phyloP scores from a whole-genome alignment of 1,139 yeast genomes.

The Yamadazyma triangularis region DNA sequence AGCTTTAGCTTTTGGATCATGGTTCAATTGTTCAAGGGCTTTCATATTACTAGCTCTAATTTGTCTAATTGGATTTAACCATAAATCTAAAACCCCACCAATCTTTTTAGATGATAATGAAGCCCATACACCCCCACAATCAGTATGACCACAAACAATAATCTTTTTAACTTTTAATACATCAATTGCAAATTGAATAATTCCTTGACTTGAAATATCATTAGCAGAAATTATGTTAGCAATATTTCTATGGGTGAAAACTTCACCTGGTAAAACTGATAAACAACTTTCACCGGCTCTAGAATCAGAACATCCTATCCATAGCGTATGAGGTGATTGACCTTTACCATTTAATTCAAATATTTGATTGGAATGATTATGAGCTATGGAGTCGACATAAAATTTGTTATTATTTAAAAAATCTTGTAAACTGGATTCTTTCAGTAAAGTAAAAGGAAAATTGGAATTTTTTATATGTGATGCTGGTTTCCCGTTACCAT shows the following conservation, averaged over 20 bases:
- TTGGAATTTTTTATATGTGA: conserved; percentile 15
- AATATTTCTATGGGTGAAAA: conserved; percentile 89
- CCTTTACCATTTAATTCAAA: conserved; percentile 75
- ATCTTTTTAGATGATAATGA: conserved; percentile 66
- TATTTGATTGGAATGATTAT: conserved; percentile 55
- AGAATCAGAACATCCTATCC: conserved; percentile 97
- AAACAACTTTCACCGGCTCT: conserved; percentile 80
- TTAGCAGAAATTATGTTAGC: conserved; percentile 75
- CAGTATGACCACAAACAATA: conserved; percentile 95
- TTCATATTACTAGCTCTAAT: conserved; percentile 58
- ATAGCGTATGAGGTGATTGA: conserved; percentile 87
- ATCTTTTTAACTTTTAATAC: conserved; percentile 79
- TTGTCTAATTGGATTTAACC: conserved; percentile 74
- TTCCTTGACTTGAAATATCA: conserved; percentile 77
- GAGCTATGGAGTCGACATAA: conserved; percentile 60
- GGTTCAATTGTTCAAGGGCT: conserved; percentile 29
- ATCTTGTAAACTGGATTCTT: conserved; percentile 58
- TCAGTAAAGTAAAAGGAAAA: conserved; percentile 53
- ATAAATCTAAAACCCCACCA: conserved; percentile 72
- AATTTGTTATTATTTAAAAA: conserved; percentile 63
- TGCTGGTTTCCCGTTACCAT: conserved; percentile 4
- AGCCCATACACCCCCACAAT: conserved; percentile 96
- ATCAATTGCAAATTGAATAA: conserved; percentile 86
- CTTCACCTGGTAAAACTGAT: conserved; percentile 86
- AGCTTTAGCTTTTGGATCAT: conserved; percentile 55